Evolutionary conservation across 148 eudicot genomes (phyloP).

Genomic region (Cornus controversa): DNA sequence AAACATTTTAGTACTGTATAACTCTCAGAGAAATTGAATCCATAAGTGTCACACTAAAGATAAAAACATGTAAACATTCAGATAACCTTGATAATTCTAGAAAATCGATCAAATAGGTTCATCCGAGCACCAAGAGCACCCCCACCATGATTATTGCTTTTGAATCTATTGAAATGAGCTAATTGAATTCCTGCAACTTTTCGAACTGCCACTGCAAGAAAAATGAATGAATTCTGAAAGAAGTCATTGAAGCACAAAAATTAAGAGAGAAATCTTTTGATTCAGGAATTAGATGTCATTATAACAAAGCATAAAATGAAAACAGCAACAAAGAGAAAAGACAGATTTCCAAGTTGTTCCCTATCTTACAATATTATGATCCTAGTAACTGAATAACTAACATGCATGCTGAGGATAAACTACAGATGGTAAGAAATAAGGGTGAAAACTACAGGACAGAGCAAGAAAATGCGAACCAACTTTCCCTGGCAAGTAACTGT

Average conservation of each 20-base stretch:
- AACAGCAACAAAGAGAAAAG: background rate
- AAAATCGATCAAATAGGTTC: slow-evolving; percentile 93
- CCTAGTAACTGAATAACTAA: background rate
- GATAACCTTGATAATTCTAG: slow-evolving; percentile 91
- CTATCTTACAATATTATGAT: background rate
- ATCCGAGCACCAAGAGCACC: slow-evolving; percentile 59
- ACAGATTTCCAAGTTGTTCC: background rate
- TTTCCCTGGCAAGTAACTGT: too few species aligned
- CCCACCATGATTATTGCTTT: slow-evolving; percentile 53
- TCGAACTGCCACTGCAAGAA: slow-evolving; percentile 56
- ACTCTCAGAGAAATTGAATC: background rate
- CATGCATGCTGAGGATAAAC: background rate
- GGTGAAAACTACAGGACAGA: too few species aligned
- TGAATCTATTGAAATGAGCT: slow-evolving; percentile 35
- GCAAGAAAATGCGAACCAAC: too few species aligned
- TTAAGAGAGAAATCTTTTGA: background rate
- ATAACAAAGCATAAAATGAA: background rate
- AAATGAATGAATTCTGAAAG: background rate
- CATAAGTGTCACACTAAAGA: background rate
- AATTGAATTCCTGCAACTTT: slow-evolving; percentile 49
- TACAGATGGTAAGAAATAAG: too few species aligned
- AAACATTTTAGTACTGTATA: background rate
- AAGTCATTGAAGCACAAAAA: background rate
- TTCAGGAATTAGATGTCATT: background rate
- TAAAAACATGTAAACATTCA: background rate